Base-by-base conservation (phyloP, 768 basidiomycete genomes). In the Pulveroboletus sp. region DNA sequence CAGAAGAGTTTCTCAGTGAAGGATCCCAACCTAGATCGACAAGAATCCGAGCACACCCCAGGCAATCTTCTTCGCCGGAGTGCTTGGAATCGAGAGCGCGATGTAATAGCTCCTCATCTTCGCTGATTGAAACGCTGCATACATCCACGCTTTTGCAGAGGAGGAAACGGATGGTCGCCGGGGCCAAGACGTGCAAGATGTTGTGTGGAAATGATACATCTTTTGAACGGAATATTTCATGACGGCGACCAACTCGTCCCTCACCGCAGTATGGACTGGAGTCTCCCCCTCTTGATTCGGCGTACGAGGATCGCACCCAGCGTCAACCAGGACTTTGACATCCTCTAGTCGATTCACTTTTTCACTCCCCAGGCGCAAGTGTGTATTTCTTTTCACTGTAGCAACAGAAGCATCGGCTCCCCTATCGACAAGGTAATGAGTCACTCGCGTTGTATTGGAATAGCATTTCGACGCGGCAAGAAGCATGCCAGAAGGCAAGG, bases 301-400 rank as follows among this genome's bases (percentile, higher is more conserved):
- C 4, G 15, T 13, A 2, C 14, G 2, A 7, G 17, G 46, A 8
- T 35, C 11, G 11, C 46, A 49, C 27, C 54, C 54, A 10, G 46
- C 54, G 6, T 42, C 31, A 7, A 56, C 2, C 1, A 56, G 54
- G 7, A 56, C 18, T 33, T 36, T 9, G 17, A 32, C 28, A 37
- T 44, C 9, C 2, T 37, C 45, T 11, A 48, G 8, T 6, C 3
- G 3, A 28, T 35, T 18, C 7, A 7, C 2, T 24, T 35, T 8
- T 0, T 14, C 13, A 1, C 21, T 21, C 21, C 21, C 21, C 21
- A 21, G 31, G 24, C 44, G 47, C 5, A 44, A 9, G 8, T 17
- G 41, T 15, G 40, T 43, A 18, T 49, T 24, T 17, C 47, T 40
- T 8, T 41, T 3, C 4, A 13, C 11, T 27, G 39, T 35, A 15